Base-by-base conservation (phyloP, 495 filamentous ascomycete genomes). In the Cercophora sp. region DNA sequence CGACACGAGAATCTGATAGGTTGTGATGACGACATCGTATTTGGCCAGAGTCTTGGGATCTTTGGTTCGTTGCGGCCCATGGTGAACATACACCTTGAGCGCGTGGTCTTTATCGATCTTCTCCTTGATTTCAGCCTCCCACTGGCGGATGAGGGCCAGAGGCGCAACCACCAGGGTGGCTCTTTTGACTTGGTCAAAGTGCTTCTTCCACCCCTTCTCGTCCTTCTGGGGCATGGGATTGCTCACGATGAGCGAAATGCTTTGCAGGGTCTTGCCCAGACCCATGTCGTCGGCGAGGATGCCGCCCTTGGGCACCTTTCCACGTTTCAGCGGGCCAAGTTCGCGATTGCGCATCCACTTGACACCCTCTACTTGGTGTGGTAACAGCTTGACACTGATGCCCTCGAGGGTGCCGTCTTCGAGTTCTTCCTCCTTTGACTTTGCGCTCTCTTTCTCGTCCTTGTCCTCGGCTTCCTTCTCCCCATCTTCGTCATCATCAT, bases 1-100 rank as follows among this genome's bases (percentile, higher is more conserved):
- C 2, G 93, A 96, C 11, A 91, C 88, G 2, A 98, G 73, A 34
- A 92, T 92, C 55, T 96, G 89, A 59, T 96, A 98, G 1, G 93
- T 98, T 0, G 93, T 97, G 59, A 98, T 94, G 35, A 98, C 94
- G 4, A 98, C 88, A 65, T 98, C 93, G 62, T 95, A 96, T 46
- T 80, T 79, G 59, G 84, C 84, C 26, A 98, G 73, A 18, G 87
- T 83, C 40, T 79, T 74, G 54, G 81, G 80, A 3, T 82, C 75
- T 60, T 96, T 96, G 2, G 89, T 86, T 3, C 93, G 86, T 46
- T 83, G 80, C 2, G 88, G 79, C 4, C 93, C 93, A 60, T 98
- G 93, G 60, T 98, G 95, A 19, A 98, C 82, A 54, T 81, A 84
- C 8, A 98, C 91, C 50, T 83, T 80, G 18, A 96, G 74, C 55